Conservation (phyloP, 805 yeast genomes). For the Scheffersomyces ergatensis region DNA sequence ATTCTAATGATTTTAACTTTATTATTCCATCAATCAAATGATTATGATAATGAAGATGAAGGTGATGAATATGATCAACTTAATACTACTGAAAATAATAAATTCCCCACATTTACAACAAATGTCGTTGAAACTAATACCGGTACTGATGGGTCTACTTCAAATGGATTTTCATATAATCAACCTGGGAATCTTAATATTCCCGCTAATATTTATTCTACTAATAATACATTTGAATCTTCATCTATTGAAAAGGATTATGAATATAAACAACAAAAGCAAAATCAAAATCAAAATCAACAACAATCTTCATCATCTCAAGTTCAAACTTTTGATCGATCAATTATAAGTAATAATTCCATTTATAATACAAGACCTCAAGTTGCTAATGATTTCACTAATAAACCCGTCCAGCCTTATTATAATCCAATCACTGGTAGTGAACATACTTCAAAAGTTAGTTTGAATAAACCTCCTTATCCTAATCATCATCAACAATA, state of each 20-base stretch:
- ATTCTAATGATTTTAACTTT: slow-evolving; percentile 43
- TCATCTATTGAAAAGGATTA: slow-evolving; percentile 22
- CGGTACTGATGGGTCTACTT: too few relatives aligned
- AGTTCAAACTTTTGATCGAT: background rate
- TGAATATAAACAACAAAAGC: slow-evolving; percentile 13
- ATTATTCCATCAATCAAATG: slow-evolving; percentile 22
- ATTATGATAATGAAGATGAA: background rate
- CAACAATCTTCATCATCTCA: background rate
- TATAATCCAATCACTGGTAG: background rate
- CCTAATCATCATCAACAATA: slow-evolving; percentile 17
- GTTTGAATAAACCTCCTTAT: slow-evolving; percentile 3
- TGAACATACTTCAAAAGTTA: background rate
- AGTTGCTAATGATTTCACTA: slow-evolving; percentile 31
- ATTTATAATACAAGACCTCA: slow-evolving; percentile 32
- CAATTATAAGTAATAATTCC: slow-evolving; percentile 14
- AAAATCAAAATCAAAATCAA: background rate
- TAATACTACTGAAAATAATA: slow-evolving; percentile 11
- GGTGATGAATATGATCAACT: slow-evolving; percentile 13
- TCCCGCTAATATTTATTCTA: slow-evolving; percentile 8
- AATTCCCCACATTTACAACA: slow-evolving; percentile 3
- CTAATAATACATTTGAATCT: slow-evolving; percentile 9
- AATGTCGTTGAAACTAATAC: background rate
- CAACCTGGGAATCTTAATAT: slow-evolving; percentile 9
- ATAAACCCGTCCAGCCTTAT: slow-evolving; percentile 3
- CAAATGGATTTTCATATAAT: background rate